Percentiles rank a stretch among this genome's conserved stretches.
Evolutionary conservation across 257 asterid genomes (phyloP).

Genomic region (Striga asiatica): DNA sequence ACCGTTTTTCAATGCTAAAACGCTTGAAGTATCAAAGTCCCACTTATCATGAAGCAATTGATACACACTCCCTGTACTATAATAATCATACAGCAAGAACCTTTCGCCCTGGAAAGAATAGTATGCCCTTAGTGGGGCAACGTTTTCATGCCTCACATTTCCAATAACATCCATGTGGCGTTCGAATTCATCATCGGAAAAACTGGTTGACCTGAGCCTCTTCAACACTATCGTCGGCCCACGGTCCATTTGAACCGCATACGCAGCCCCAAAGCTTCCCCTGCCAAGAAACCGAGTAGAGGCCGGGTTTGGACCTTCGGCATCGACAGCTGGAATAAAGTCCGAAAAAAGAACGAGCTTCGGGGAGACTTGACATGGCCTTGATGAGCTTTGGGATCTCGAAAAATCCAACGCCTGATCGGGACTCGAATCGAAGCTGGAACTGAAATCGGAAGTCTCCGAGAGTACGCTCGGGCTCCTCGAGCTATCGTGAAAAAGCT

Average conservation of each 20-base stretch:
- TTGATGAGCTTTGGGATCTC: neutral
- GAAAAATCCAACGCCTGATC: too few species aligned
- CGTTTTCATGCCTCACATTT: conserved; percentile 15
- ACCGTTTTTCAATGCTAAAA: too few species aligned
- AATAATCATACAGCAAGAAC: conserved; percentile 13
- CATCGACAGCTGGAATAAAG: neutral
- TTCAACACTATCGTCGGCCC: conserved; percentile 12
- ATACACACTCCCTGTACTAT: neutral
- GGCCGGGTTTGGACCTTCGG: neutral
- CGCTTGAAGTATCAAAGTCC: neutral
- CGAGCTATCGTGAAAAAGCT: too few species aligned
- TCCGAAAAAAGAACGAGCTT: conserved; percentile 10
- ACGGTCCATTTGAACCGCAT: neutral
- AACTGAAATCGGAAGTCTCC: too few species aligned
- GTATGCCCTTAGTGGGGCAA: conserved; percentile 16
- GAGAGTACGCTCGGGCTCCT: too few species aligned
- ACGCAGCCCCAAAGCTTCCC: conserved; percentile 14
- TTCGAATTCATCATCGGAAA: conserved; percentile 2
- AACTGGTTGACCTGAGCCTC: neutral
- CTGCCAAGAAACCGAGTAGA: conserved; percentile 3
- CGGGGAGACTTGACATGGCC: neutral
- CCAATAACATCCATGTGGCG: conserved; percentile 3
- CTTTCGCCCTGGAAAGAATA: neutral
- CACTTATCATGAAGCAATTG: conserved; percentile 13
- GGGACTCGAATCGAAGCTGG: too few species aligned